These are phyloP conservation scores for Rubia tinctorum DNA, from an alignment of 305 asterid species.

Conservation along the genomic window DNA sequence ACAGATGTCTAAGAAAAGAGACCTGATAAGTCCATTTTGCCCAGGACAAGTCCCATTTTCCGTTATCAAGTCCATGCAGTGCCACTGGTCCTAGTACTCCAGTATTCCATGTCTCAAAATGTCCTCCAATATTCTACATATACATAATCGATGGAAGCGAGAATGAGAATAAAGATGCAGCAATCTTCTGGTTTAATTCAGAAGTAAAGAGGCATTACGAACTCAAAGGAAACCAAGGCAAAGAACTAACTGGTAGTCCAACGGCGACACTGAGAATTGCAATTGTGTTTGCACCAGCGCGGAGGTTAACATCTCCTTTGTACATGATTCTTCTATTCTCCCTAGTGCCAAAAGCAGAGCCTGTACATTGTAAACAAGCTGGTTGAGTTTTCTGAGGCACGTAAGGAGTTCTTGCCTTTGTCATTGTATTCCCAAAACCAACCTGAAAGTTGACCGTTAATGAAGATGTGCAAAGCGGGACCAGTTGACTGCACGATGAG, in stretches of 20 bases:
- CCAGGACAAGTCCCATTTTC: slow-evolving; percentile 81
- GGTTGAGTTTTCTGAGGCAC: slow-evolving; percentile 9
- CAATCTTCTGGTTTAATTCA: neutral
- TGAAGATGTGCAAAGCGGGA: slow-evolving; percentile 75
- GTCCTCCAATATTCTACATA: slow-evolving; percentile 92
- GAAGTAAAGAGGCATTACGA: neutral
- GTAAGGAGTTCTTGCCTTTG: neutral
- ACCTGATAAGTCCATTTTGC: slow-evolving; percentile 96
- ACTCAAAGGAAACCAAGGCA: slow-evolving; percentile 4
- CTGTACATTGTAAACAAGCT: slow-evolving; percentile 34
- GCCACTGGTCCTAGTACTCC: slow-evolving; percentile 90
- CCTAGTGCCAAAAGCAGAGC: slow-evolving; percentile 92
- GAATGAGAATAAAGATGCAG: neutral
- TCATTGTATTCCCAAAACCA: slow-evolving; percentile 6
- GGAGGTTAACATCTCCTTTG: slow-evolving; percentile 55
- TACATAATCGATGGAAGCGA: slow-evolving; percentile 26
- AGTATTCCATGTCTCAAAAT: slow-evolving; percentile 77
- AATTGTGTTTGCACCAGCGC: slow-evolving; percentile 70
- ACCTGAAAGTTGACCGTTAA: slow-evolving; percentile 82
- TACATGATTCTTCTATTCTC: slow-evolving; percentile 64
- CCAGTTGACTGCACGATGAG: slow-evolving; percentile 81
- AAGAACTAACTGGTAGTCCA: slow-evolving; percentile 82
- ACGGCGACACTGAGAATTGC: slow-evolving; percentile 92
- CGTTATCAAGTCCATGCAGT: slow-evolving; percentile 74
- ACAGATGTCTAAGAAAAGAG: slow-evolving; percentile 13